Percentiles rank a stretch among this genome's conserved stretches.
These are phyloP conservation scores for Leccinum broughii DNA, from an alignment of 768 basidiomycete genomes.

Conservation along the genomic window DNA sequence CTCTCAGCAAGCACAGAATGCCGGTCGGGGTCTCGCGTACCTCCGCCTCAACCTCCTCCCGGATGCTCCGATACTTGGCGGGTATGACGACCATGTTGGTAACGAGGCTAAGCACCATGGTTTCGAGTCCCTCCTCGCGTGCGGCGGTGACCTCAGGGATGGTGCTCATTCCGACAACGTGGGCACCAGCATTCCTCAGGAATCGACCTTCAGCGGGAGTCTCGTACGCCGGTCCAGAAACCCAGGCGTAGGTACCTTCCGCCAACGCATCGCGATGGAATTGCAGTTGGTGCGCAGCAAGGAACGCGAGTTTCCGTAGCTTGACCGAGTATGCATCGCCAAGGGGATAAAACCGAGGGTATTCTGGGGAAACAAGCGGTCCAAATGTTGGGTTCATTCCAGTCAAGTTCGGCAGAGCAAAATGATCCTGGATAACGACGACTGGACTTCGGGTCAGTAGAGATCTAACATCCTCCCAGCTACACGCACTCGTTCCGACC, in stretches of 20 bases:
- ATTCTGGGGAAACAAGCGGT: conserved; percentile 53
- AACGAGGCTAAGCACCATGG: conserved; percentile 79
- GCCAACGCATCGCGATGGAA: conserved; percentile 56
- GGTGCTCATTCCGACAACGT: conserved; percentile 95
- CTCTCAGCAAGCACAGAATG: conserved; percentile 4
- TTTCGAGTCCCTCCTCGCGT: conserved; percentile 69
- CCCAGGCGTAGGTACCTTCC: conserved; percentile 90
- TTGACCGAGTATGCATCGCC: conserved; percentile 78
- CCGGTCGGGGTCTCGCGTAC: conserved; percentile 36
- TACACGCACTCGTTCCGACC: conserved; percentile 76
- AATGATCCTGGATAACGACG: conserved; percentile 81
- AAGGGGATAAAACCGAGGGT: conserved; percentile 79
- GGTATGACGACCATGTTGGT: conserved; percentile 85
- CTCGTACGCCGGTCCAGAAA: conserved; percentile 88
- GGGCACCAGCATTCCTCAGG: conserved; percentile 71
- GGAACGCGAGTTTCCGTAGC: conserved; percentile 72
- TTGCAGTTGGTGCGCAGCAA: conserved; percentile 63
- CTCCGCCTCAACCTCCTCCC: conserved; percentile 77
- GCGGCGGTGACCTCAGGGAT: conserved; percentile 87
- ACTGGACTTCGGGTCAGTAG: conserved; percentile 44
- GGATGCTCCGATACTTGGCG: conserved; percentile 62
- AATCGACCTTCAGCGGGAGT: conserved; percentile 85
- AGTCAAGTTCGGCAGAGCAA: conserved; percentile 75
- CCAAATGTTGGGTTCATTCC: conserved; percentile 83
- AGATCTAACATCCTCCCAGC: not conserved